A percentile compares a stretch with the other conserved stretches of the same genome.
phyloP scores from a whole-genome alignment of 352 stramenopile genomes.

The Globisporangium radiosum region DNA sequence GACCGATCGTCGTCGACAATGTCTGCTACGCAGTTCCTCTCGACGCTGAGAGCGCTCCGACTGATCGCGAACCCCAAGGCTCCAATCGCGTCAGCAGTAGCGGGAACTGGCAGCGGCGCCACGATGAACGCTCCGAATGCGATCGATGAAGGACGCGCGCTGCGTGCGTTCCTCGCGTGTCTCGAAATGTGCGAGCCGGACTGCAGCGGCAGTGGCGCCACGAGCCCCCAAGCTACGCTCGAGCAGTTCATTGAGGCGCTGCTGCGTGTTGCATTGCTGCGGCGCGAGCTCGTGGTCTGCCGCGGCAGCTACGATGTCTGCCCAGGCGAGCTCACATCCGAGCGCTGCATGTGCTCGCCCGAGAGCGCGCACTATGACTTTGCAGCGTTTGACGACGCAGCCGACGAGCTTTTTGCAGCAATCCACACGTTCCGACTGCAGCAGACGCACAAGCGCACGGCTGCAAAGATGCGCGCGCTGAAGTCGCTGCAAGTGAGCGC shows the following conservation, averaged over 20 bases:
- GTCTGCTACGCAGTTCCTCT: constrained; percentile 26
- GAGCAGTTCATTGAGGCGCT: constrained; percentile 50
- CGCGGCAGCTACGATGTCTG: constrained; percentile 48
- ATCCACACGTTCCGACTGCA: constrained; percentile 25
- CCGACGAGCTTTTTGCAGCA: constrained; percentile 35
- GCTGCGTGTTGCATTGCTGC: constrained; percentile 36
- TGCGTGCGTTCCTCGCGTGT: constrained; percentile 57
- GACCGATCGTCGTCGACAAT: constrained; percentile 5
- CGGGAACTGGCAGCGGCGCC: background rate
- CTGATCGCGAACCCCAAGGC: constrained; percentile 15
- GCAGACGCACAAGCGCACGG: constrained; percentile 20
- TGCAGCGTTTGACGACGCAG: constrained; percentile 31
- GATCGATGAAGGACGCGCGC: constrained; percentile 42
- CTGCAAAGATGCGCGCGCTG: constrained; percentile 26
- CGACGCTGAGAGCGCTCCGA: constrained; percentile 20
- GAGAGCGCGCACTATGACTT: constrained; percentile 28
- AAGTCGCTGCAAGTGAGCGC: constrained; percentile 7
- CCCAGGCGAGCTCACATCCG: constrained; percentile 35
- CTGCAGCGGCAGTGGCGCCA: constrained; percentile 3
- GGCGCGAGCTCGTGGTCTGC: constrained; percentile 44
- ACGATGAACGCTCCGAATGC: constrained; percentile 4
- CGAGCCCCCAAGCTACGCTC: constrained; percentile 14
- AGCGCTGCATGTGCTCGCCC: constrained; percentile 29
- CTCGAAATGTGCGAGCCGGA: constrained; percentile 25
- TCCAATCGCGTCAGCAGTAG: background rate